Evolutionary conservation across 2,329 filamentous ascomycete genomes (phyloP), one percentile per base, ranked within the genome.

Genomic region (Penicillium sp.): DNA sequence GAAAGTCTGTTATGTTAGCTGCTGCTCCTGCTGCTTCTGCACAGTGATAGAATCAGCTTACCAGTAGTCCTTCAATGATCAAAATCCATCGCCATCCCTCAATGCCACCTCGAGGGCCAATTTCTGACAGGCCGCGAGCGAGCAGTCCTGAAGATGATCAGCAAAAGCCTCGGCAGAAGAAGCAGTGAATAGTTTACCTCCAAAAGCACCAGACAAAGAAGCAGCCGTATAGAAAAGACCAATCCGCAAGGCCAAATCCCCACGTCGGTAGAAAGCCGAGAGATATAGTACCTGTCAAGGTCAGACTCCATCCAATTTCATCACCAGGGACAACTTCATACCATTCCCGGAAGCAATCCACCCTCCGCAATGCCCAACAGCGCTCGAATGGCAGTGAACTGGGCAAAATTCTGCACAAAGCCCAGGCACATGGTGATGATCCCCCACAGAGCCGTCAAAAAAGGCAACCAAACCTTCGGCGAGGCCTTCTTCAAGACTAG

Each of bases 201-300:
- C 84, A 65, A 87, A 88, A 1, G 85, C 85, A 2, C 85, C 85
- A 0, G 84, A 86, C 5, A 89, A 71, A 1, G 85, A 87, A 0
- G 86, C 85, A 1, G 85, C 84, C 0, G 85, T 87, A 66, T 88
- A 89, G 64, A 89, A 88, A 5, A 89, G 74, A 26, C 85, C 87
- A 46, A 89, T 86, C 4, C 87, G 77, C 33, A 87, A 69, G 0
- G 84, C 83, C 57, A 88, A 74, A 59, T 88, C 84, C 1, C 79
- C 75, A 18, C 85, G 76, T 16, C 78, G 81, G 62, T 88, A 86
- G 58, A 89, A 81, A 6, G 79, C 77, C 0, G 85, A 87, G 11
- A 90, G 77, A 63, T 89, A 89, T 1, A 90, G 73, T 1, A 88
- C 80, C 78, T 82, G 33, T 36, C 0, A 5, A 48, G 3, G 18